These are phyloP conservation scores for Hygrophoropsis aurantiaca DNA, from an alignment of 768 basidiomycete species.

Conservation along the genomic window DNA sequence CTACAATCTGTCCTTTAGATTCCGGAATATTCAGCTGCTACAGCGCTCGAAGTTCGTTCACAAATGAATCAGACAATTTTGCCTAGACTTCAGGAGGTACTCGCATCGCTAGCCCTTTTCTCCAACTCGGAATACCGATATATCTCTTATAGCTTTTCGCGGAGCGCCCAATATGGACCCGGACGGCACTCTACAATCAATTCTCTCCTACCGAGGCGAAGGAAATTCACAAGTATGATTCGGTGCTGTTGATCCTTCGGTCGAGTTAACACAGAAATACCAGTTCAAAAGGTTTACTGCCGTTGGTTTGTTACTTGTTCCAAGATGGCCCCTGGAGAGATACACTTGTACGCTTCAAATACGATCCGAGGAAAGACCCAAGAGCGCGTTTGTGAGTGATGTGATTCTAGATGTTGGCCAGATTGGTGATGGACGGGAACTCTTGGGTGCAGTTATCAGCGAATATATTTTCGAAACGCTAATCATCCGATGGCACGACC, in stretches of 20 bases:
- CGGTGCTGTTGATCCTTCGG: too few species aligned
- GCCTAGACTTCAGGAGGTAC: slow-evolving; percentile 53
- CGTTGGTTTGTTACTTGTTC: slow-evolving; percentile 84
- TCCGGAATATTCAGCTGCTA: slow-evolving; percentile 62
- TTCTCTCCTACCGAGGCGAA: slow-evolving; percentile 66
- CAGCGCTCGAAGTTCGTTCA: slow-evolving; percentile 59
- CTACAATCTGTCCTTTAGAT: slow-evolving; percentile 37
- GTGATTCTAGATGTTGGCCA: too few species aligned
- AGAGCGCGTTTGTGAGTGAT: slow-evolving; percentile 71
- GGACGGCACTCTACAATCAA: slow-evolving; percentile 83
- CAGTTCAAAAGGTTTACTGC: slow-evolving; percentile 81
- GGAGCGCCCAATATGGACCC: slow-evolving; percentile 85
- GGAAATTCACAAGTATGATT: slow-evolving; percentile 73
- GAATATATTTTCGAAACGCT: slow-evolving; percentile 86
- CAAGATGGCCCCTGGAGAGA: slow-evolving; percentile 95
- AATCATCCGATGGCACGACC: slow-evolving; percentile 79
- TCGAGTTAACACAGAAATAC: slow-evolving; percentile 5
- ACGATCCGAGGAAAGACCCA: slow-evolving; percentile 81
- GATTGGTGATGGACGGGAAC: too few species aligned
- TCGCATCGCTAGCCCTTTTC: background rate
- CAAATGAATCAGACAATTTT: slow-evolving; percentile 56
- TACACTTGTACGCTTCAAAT: slow-evolving; percentile 80
- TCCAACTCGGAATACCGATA: slow-evolving; percentile 14
- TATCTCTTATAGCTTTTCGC: slow-evolving; percentile 60
- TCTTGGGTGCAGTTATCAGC: slow-evolving; percentile 81